These are phyloP conservation scores for Nemania sp. DNA, from an alignment of 2,329 filamentous ascomycete genomes.

Conservation along the genomic window DNA sequence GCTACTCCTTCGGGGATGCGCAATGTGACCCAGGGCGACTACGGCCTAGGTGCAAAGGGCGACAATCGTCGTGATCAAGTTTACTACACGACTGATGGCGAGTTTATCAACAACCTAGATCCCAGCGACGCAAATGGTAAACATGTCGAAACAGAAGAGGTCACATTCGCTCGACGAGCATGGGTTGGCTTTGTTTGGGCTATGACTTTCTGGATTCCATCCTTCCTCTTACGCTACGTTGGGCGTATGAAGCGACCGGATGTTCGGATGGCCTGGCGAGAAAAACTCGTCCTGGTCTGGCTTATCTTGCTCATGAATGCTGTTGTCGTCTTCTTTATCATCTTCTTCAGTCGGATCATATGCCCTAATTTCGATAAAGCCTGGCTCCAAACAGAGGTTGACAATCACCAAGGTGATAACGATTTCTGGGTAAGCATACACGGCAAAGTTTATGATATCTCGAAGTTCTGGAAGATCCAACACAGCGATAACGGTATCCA, in stretches of 20 bases:
- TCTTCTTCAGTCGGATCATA: conserved; percentile 79
- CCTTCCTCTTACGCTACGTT: conserved; percentile 75
- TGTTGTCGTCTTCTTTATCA: conserved; percentile 87
- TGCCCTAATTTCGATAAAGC: conserved; percentile 93
- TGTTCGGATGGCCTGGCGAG: conserved; percentile 95
- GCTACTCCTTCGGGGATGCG: conserved; percentile 63
- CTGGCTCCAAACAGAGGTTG: conserved; percentile 75
- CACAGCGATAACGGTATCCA: conserved; percentile 76
- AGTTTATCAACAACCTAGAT: conserved; percentile 72
- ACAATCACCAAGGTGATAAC: conserved; percentile 68
- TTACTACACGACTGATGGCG: conserved; percentile 73
- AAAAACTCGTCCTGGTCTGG: conserved; percentile 84
- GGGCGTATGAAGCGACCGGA: conserved; percentile 97
- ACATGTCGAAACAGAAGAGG: conserved; percentile 71
- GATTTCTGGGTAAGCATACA: conserved; percentile 89
- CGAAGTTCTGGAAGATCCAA: conserved; percentile 81
- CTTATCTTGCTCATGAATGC: conserved; percentile 83
- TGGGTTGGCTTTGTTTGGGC: conserved; percentile 88
- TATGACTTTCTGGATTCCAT: conserved; percentile 93
- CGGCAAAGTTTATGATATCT: conserved; percentile 89
- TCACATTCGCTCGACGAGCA: conserved; percentile 66
- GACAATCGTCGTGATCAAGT: conserved; percentile 75
- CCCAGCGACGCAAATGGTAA: conserved; percentile 78
- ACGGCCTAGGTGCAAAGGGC: conserved; percentile 85
- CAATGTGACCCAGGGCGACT: conserved; percentile 72